A percentile compares a stretch with the other conserved stretches of the same genome.
Evolutionary conservation across 2,329 filamentous ascomycete genomes (phyloP).

Genomic region (Dendryphion nanum): DNA sequence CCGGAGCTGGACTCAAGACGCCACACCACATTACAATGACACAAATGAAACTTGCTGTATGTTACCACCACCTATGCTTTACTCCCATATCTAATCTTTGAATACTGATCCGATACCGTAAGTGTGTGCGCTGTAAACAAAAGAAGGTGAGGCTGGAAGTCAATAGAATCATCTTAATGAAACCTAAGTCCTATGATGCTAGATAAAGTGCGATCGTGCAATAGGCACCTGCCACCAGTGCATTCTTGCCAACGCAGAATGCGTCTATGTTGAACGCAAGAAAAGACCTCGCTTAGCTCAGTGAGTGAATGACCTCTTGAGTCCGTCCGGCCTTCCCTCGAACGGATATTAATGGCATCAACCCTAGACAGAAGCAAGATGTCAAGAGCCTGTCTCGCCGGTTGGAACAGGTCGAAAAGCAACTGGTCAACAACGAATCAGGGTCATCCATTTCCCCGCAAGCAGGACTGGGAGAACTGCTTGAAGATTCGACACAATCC

Average conservation of each 20-base stretch:
- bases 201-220: conserved; percentile 30
- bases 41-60: conserved; percentile 1
- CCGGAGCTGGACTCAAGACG: no score
- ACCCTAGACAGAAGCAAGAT: no score
- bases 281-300: conserved; percentile 23
- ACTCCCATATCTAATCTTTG: no score
- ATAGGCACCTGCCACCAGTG: conserved; percentile 26
- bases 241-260: conserved; percentile 19
- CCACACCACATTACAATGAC: no score
- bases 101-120: no score
- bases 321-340: no score
- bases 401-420: conserved; percentile 25
- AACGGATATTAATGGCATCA: no score
- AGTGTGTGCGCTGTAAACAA: conserved; percentile 20
- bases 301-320: conserved; percentile 2
- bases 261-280: conserved; percentile 27
- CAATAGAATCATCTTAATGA: no score
- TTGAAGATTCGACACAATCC: not conserved
- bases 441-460: conserved; percentile 12
- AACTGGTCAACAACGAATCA: conserved; percentile 7
- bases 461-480: conserved; percentile 3
- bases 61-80: no score
- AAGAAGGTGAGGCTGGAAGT: no score
- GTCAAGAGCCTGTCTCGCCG: conserved; percentile 6
- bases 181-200: not conserved